Conservation (phyloP, 371 early-diverging fungal species). For the Dichotomocladium elegans region DNA sequence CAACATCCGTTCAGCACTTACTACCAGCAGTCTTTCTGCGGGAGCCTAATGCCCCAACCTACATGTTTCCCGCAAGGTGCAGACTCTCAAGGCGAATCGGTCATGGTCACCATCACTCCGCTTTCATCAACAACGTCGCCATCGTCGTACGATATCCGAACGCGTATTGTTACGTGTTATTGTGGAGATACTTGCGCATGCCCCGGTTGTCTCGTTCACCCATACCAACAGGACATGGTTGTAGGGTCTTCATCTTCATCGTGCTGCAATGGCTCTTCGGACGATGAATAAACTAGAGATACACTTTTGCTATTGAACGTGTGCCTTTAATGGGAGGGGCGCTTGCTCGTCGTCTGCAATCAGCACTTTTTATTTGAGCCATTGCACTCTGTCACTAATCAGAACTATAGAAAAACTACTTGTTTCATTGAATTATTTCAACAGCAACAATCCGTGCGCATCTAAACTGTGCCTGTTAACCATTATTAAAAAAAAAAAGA, state of each 20-base stretch:
- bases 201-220: conserved; percentile 28
- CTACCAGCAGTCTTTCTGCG: conserved; percentile 8
- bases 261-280: neutral
- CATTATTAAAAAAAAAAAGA: too few relatives aligned
- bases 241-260: neutral
- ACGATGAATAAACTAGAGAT: neutral
- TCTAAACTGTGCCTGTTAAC: too few relatives aligned
- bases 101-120: conserved; percentile 46
- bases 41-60: conserved; percentile 24
- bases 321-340: too few relatives aligned
- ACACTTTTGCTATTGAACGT: too few relatives aligned
- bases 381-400: too few relatives aligned
- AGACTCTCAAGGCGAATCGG: conserved; percentile 28
- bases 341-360: too few relatives aligned
- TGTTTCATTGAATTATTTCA: too few relatives aligned
- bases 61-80: conserved; percentile 4
- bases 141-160: neutral
- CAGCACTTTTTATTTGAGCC: too few relatives aligned
- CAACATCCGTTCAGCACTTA: too few relatives aligned
- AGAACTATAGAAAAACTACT: too few relatives aligned
- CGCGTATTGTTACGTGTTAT: conserved; percentile 25
- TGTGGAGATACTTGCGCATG: conserved; percentile 20
- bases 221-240: conserved; percentile 1
- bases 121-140: conserved; percentile 9
- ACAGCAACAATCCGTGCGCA: too few relatives aligned